phyloP scores from a whole-genome alignment of 1,284 basidiomycete genomes.

The Pascua guehoae region DNA sequence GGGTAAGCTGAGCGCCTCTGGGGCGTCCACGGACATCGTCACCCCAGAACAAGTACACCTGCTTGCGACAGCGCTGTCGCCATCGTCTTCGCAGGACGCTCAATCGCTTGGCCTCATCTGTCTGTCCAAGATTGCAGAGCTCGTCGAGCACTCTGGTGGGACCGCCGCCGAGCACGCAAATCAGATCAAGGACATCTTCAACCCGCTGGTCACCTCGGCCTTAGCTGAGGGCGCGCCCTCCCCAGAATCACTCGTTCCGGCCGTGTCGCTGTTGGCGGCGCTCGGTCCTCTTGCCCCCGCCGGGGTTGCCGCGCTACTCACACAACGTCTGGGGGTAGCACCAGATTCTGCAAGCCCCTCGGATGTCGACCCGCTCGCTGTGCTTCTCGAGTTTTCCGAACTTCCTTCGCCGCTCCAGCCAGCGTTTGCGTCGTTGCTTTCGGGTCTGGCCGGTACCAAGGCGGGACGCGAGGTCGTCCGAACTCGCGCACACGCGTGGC shows the following conservation, averaged over 20 bases:
- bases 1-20: too few species aligned
- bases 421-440: constrained; percentile 65
- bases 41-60: too few species aligned
- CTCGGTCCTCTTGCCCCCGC: constrained; percentile 30
- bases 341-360: constrained; percentile 2
- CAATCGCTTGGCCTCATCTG: constrained; percentile 7
- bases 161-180: constrained; percentile 1
- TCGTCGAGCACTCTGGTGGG: background rate
- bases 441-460: constrained; percentile 69
- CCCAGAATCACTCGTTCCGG: constrained; percentile 10
- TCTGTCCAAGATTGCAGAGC: constrained; percentile 10
- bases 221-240: constrained; percentile 1
- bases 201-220: constrained; percentile 14
- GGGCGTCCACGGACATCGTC: too few species aligned
- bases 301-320: constrained; percentile 23
- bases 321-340: constrained; percentile 15
- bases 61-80: too few species aligned
- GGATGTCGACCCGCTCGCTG: constrained; percentile 24
- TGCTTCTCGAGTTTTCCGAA: constrained; percentile 43
- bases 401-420: constrained; percentile 37
- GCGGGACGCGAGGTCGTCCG: constrained; percentile 61
- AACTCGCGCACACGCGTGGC: constrained; percentile 46
- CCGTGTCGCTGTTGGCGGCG: constrained; percentile 23
- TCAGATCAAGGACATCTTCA: constrained; percentile 8
- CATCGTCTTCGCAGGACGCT: too few species aligned